A percentile compares a stretch with the other conserved stretches of the same genome.
phyloP scores from a whole-genome alignment of 1,139 yeast species.

The Candida neerlandica region DNA sequence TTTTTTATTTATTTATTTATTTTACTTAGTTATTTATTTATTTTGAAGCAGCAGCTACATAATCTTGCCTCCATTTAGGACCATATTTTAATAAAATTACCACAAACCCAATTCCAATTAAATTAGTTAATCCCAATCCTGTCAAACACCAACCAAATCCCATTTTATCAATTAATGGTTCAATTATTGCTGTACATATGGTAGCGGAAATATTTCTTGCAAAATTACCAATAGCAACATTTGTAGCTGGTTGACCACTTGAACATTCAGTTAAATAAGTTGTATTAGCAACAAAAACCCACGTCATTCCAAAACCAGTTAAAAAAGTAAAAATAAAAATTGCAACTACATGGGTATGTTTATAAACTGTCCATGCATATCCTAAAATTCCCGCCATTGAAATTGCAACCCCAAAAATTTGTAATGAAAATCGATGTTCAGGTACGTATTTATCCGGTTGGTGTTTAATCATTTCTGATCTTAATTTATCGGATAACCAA shows the following conservation, averaged over 20 bases:
- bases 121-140: slow-evolving; percentile 48
- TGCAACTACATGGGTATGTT: slow-evolving; percentile 42
- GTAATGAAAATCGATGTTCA: slow-evolving; percentile 50
- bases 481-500: slow-evolving; percentile 45
- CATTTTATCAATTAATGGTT: slow-evolving; percentile 41
- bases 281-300: slow-evolving; percentile 60
- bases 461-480: slow-evolving; percentile 27
- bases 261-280: slow-evolving; percentile 59
- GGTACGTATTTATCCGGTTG: slow-evolving; percentile 37
- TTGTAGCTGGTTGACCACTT: slow-evolving; percentile 54
- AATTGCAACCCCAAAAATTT: slow-evolving; percentile 46
- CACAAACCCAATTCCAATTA: slow-evolving; percentile 33
- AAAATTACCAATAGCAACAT: slow-evolving; percentile 58
- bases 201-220: slow-evolving; percentile 61
- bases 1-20: neutral
- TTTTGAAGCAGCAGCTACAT: slow-evolving; percentile 3
- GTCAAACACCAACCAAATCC: slow-evolving; percentile 65
- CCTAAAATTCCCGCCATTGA: slow-evolving; percentile 52
- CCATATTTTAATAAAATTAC: slow-evolving; percentile 29
- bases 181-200: slow-evolving; percentile 51
- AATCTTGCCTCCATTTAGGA: slow-evolving; percentile 28
- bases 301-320: slow-evolving; percentile 58
- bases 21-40: neutral
- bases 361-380: slow-evolving; percentile 57
- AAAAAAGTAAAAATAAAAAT: slow-evolving; percentile 49